phyloP scores from a whole-genome alignment of 805 yeast genomes.

The Pichia cephalocereana region DNA sequence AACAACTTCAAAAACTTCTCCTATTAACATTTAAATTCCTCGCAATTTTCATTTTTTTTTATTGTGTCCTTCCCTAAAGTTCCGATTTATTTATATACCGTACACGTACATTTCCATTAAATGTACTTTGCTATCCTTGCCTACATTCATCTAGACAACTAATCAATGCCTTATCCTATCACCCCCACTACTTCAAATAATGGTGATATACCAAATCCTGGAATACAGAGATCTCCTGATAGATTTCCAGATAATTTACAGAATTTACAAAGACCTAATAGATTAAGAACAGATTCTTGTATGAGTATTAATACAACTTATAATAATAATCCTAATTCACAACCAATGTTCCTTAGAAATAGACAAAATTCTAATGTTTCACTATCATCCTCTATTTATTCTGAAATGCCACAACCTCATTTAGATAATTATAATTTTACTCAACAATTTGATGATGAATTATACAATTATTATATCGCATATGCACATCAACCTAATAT shows the following conservation, averaged over 20 bases:
- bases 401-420: slow-evolving; percentile 10
- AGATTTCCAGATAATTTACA: neutral
- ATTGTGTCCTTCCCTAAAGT: no score
- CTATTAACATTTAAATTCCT: no score
- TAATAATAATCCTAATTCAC: neutral
- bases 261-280: neutral
- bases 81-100: no score
- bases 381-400: slow-evolving; percentile 14
- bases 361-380: slow-evolving; percentile 16
- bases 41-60: no score
- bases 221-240: neutral
- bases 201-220: neutral
- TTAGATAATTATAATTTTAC: slow-evolving; percentile 24
- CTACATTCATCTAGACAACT: no score
- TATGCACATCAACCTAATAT: slow-evolving; percentile 48
- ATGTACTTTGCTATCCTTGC: no score
- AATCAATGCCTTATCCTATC: no score
- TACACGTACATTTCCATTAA: no score
- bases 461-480: slow-evolving; percentile 38
- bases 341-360: neutral
- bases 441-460: slow-evolving; percentile 33
- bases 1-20: no score
- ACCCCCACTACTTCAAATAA: no score
- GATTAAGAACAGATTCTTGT: slow-evolving; percentile 10
- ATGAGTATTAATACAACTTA: slow-evolving; percentile 1